phyloP scores from a whole-genome alignment of 192 early-diverging fungal species.

The Lobosporangium transversale region DNA sequence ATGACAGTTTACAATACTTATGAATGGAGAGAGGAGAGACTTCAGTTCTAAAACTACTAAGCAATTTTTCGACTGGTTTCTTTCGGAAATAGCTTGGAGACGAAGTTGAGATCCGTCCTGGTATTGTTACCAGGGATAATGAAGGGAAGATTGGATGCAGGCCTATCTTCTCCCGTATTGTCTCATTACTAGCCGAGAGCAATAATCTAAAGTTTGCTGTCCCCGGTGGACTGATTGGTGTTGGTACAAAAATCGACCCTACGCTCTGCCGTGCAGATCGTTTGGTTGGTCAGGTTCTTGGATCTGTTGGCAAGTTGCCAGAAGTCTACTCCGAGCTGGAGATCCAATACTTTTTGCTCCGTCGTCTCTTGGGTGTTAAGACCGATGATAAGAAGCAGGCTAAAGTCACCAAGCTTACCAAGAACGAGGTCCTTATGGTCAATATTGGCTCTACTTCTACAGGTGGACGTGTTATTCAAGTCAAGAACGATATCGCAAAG shows the following conservation, averaged over 20 bases:
- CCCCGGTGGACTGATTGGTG: slow-evolving; percentile 98
- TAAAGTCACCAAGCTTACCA: slow-evolving; percentile 91
- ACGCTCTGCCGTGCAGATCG: slow-evolving; percentile 96
- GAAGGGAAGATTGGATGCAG: slow-evolving; percentile 84
- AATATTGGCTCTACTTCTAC: slow-evolving; percentile 97
- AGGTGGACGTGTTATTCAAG: slow-evolving; percentile 92
- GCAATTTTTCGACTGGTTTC: background rate
- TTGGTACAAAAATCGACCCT: slow-evolving; percentile 96
- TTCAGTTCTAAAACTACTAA: slow-evolving; percentile 1
- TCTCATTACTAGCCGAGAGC: slow-evolving; percentile 86
- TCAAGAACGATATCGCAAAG: slow-evolving; percentile 96
- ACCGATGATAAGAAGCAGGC: slow-evolving; percentile 98
- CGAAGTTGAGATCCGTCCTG: slow-evolving; percentile 96
- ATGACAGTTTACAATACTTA: too few relatives aligned
- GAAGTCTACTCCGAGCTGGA: slow-evolving; percentile 95
- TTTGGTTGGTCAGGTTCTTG: slow-evolving; percentile 95
- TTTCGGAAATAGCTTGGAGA: slow-evolving; percentile 78
- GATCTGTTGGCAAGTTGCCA: slow-evolving; percentile 90
- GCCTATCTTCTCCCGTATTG: slow-evolving; percentile 90
- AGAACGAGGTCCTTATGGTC: slow-evolving; percentile 94
- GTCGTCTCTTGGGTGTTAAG: slow-evolving; percentile 95
- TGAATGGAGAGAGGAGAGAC: too few relatives aligned
- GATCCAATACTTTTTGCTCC: slow-evolving; percentile 96
- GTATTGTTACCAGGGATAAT: slow-evolving; percentile 89
- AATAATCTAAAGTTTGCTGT: slow-evolving; percentile 97